Conservation (phyloP, 768 basidiomycete species). For the Dioszegia hungarica region DNA sequence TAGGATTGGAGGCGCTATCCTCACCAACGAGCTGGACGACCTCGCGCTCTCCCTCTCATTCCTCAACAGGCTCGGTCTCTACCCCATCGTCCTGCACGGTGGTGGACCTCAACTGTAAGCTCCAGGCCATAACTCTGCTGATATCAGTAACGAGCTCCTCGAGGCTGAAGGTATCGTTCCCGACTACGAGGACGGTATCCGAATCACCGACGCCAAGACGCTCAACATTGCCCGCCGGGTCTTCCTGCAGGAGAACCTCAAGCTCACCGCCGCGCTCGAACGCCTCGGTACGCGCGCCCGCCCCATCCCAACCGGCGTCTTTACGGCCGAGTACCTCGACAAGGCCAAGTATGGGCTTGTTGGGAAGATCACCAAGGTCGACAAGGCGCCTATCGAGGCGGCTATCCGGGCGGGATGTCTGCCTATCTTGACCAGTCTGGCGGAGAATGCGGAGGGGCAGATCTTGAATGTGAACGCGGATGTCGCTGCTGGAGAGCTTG, state of each 20-base stretch:
- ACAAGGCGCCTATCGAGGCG: conserved; percentile 94
- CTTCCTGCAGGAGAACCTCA: conserved; percentile 95
- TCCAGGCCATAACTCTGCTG: not conserved
- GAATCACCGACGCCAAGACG: conserved; percentile 93
- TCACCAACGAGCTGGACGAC: conserved; percentile 79
- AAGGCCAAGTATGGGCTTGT: conserved; percentile 91
- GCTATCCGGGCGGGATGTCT: conserved; percentile 93
- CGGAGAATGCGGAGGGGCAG: conserved; percentile 93
- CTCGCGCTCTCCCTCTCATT: conserved; percentile 93
- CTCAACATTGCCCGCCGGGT: conserved; percentile 90
- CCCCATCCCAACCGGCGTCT: conserved; percentile 95
- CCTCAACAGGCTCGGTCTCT: conserved; percentile 93
- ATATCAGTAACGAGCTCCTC: conserved; percentile 71
- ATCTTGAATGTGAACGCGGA: conserved; percentile 99
- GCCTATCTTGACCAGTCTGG: conserved; percentile 89
- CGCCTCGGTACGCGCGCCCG: conserved; percentile 92
- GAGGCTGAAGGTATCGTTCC: conserved; percentile 88
- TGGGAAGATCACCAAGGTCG: conserved; percentile 87
- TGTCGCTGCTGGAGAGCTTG: conserved; percentile 93
- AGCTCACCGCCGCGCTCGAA: conserved; percentile 87
- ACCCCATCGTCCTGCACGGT: conserved; percentile 94
- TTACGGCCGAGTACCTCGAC: conserved; percentile 94
- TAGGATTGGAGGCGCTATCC: conserved; percentile 83
- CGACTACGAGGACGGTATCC: conserved; percentile 95
- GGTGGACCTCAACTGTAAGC: conserved; percentile 72